A percentile compares a stretch with the other conserved stretches of the same genome.
phyloP scores from a whole-genome alignment of 495 filamentous ascomycete species.

The Lasiosphaeria miniovina region DNA sequence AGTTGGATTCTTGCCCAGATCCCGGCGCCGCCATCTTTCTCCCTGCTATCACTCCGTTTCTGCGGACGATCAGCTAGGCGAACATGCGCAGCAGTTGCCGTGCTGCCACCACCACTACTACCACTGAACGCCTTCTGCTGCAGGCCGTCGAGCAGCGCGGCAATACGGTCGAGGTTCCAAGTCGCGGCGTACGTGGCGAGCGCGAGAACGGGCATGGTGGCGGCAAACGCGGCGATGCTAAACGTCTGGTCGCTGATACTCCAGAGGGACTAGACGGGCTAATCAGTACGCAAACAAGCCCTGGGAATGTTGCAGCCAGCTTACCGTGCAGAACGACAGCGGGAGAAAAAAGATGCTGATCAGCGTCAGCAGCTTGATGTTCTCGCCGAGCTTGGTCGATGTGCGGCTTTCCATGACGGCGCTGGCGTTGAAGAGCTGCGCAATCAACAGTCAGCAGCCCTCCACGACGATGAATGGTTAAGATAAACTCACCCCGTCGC shows the following conservation, averaged over 20 bases:
- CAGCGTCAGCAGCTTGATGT: constrained; percentile 37
- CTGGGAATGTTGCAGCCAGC: not conserved
- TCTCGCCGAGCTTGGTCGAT: constrained; percentile 33
- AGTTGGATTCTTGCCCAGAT: too few relatives aligned
- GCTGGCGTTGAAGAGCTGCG: constrained; percentile 22
- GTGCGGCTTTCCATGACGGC: constrained; percentile 35
- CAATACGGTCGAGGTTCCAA: constrained; percentile 15
- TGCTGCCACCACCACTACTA: too few relatives aligned
- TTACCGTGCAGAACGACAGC: constrained; percentile 29
- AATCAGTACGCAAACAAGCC: not conserved
- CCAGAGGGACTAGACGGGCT: constrained; percentile 14
- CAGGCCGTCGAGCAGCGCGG: not conserved
- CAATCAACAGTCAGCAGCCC: not conserved
- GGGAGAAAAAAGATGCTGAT: constrained; percentile 40
- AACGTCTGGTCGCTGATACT: constrained; percentile 16
- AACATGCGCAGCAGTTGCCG: too few relatives aligned
- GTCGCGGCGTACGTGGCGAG: constrained; percentile 8
- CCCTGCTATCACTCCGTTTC: too few relatives aligned
- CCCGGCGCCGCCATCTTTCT: too few relatives aligned
- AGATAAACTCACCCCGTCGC: constrained; percentile 10
- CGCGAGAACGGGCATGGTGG: constrained; percentile 7
- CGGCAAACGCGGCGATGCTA: constrained; percentile 1
- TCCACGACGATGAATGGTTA: not conserved
- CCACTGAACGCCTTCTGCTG: not conserved
- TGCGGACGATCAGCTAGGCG: too few relatives aligned